These are phyloP conservation scores for Botryosphaeria dothidea DNA, from an alignment of 2,329 filamentous ascomycete species.

Conservation along the genomic window DNA sequence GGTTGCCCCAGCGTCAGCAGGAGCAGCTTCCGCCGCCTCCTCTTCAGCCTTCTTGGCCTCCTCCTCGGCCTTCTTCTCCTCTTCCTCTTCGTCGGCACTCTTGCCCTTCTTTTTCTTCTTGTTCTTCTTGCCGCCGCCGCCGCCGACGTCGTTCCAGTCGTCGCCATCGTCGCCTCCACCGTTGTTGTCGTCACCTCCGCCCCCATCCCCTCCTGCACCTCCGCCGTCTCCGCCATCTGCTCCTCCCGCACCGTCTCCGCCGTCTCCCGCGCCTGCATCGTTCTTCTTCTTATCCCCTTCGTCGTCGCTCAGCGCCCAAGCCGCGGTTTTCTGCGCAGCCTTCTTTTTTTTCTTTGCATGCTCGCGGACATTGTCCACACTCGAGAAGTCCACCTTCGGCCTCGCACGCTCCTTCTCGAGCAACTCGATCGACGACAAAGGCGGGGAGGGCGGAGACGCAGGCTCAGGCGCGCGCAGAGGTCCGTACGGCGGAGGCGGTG, in stretches of 20 bases:
- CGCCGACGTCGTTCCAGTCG: conserved; percentile 33
- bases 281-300: conserved; percentile 50
- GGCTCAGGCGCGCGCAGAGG: neutral
- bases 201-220: conserved; percentile 34
- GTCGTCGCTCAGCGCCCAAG: conserved; percentile 46
- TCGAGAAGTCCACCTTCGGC: conserved; percentile 59
- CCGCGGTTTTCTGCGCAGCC: conserved; percentile 36
- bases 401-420: conserved; percentile 17
- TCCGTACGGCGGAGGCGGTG: conserved; percentile 2
- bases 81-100: conserved; percentile 31
- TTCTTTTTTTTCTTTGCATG: conserved; percentile 59
- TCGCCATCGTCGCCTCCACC: conserved; percentile 32
- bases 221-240: conserved; percentile 35
- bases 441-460: neutral
- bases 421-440: neutral
- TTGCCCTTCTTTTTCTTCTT: conserved; percentile 42
- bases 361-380: conserved; percentile 51
- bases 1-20: conserved; percentile 30
- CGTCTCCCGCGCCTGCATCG: conserved; percentile 31
- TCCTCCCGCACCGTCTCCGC: conserved; percentile 36
- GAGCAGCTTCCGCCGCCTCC: conserved; percentile 31
- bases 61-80: conserved; percentile 39
- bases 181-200: conserved; percentile 28
- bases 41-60: conserved; percentile 36
- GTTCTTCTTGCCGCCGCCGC: conserved; percentile 39